A percentile compares a stretch with the other conserved stretches of the same genome.
Evolutionary conservation across 148 eudicot species (phyloP).

Genomic region (Tetragonia tetragonoides): DNA sequence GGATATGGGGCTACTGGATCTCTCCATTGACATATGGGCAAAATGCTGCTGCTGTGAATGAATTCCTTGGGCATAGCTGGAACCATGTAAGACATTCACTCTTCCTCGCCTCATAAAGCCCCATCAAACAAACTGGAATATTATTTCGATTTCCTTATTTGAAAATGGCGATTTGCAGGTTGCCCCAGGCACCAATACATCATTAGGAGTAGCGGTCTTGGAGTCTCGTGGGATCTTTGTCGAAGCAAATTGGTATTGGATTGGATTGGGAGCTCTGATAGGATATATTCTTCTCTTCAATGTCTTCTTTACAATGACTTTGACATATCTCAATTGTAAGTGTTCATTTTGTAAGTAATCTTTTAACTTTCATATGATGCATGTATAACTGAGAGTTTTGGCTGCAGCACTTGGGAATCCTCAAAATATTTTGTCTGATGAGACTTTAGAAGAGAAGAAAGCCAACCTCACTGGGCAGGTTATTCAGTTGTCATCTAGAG

Average conservation of each 20-base stretch:
- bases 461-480: conserved; percentile 34
- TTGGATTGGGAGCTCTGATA: conserved; percentile 53
- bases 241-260: conserved; percentile 63
- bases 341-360: conserved; percentile 1
- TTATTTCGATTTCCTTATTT: neutral
- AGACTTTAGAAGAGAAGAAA: conserved; percentile 41
- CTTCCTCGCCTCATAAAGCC: too few relatives aligned
- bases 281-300: conserved; percentile 58
- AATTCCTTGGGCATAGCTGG: conserved; percentile 85
- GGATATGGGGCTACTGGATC: conserved; percentile 95
- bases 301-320: conserved; percentile 35
- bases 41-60: conserved; percentile 75
- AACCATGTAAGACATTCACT: conserved; percentile 37
- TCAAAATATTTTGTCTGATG: conserved; percentile 54
- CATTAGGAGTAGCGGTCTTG: conserved; percentile 40
- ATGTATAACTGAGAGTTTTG: neutral
- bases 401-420: conserved; percentile 67
- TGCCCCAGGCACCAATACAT: conserved; percentile 13
- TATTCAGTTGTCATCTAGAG: conserved; percentile 35
- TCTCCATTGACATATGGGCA: conserved; percentile 79
- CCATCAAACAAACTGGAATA: neutral
- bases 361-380: neutral
- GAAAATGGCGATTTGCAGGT: conserved; percentile 24
- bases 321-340: conserved; percentile 58
- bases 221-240: conserved; percentile 55